These are phyloP conservation scores for Tilletia walkeri DNA, from an alignment of 1,284 basidiomycete genomes.

Conservation along the genomic window DNA sequence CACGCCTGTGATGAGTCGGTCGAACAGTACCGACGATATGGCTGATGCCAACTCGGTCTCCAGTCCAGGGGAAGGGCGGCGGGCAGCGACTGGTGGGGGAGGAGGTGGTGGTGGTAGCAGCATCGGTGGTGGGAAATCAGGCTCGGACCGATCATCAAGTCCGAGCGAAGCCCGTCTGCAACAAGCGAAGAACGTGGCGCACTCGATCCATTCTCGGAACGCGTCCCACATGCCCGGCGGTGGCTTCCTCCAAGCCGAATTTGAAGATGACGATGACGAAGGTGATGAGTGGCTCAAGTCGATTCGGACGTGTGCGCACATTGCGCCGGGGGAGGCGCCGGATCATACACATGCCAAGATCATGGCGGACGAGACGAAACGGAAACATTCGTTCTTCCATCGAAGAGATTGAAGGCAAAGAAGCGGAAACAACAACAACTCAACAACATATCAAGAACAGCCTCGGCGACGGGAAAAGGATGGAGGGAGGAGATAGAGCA, in stretches of 20 bases:
- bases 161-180: constrained; percentile 13
- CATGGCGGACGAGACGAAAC: constrained; percentile 42
- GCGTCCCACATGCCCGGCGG: background rate
- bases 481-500: no score
- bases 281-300: constrained; percentile 57
- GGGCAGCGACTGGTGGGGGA: background rate
- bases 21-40: constrained; percentile 33
- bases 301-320: constrained; percentile 53
- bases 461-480: no score
- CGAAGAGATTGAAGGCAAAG: constrained; percentile 19
- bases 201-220: background rate
- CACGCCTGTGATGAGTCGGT: constrained; percentile 46
- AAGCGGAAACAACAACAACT: no score
- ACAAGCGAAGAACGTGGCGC: constrained; percentile 26
- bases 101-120: background rate
- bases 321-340: constrained; percentile 36
- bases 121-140: background rate
- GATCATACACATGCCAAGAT: constrained; percentile 52
- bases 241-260: constrained; percentile 4
- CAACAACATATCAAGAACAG: no score
- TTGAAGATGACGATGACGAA: constrained; percentile 55
- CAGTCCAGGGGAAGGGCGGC: background rate
- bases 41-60: background rate
- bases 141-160: constrained; percentile 1
- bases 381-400: constrained; percentile 46